Conservation (phyloP, 495 filamentous ascomycete genomes). For the Penicillium lagena region DNA sequence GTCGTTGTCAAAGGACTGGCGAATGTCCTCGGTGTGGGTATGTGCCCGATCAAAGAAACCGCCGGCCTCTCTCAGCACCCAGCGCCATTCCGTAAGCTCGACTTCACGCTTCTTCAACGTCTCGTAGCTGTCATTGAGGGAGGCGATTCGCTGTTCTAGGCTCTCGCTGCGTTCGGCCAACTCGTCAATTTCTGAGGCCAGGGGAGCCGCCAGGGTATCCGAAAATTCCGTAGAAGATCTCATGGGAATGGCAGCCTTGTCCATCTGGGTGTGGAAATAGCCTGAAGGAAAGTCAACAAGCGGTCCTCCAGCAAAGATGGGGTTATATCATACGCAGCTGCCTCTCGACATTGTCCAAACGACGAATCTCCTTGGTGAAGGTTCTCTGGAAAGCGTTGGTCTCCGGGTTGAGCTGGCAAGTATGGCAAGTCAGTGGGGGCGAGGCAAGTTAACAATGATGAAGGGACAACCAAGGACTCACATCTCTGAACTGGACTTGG, state of each 20-base stretch:
- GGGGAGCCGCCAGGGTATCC: conserved; percentile 76
- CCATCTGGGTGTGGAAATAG: conserved; percentile 92
- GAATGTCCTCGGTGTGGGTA: conserved; percentile 93
- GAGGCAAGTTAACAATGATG: neutral
- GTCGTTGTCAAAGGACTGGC: conserved; percentile 82
- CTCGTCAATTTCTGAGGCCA: conserved; percentile 91
- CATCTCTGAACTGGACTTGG: conserved; percentile 93
- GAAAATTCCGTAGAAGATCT: conserved; percentile 79
- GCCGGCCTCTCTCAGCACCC: conserved; percentile 91
- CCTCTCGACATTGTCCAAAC: conserved; percentile 95
- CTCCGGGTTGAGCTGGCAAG: conserved; percentile 69
- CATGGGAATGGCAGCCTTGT: conserved; percentile 79
- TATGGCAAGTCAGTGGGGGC: conserved; percentile 8
- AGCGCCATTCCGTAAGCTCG: conserved; percentile 95
- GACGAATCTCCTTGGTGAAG: conserved; percentile 94
- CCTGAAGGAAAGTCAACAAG: conserved; percentile 32
- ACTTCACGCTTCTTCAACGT: conserved; percentile 95
- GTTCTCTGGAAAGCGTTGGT: conserved; percentile 92
- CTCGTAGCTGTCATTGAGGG: conserved; percentile 95
- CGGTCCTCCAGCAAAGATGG: neutral
- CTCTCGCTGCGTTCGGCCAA: conserved; percentile 85
- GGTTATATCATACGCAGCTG: conserved; percentile 69
- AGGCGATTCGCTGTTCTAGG: conserved; percentile 84
- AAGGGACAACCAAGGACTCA: conserved; percentile 38
- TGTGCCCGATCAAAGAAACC: conserved; percentile 96